These are phyloP conservation scores for Reutealis trisperma DNA, from an alignment of 345 rosid species.

Conservation along the genomic window DNA sequence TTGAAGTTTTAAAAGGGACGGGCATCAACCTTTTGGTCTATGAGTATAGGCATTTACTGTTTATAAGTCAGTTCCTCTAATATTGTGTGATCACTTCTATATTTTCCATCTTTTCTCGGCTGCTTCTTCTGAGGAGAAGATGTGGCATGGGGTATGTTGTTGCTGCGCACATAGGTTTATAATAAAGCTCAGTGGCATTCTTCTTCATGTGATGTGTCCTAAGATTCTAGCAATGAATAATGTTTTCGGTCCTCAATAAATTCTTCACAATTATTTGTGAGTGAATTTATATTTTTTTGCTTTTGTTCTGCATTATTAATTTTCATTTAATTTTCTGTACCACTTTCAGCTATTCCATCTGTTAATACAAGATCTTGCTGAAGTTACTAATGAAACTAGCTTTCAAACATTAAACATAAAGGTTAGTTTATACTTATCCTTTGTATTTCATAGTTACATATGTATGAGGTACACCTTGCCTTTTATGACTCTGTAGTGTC, in stretches of 20 bases:
- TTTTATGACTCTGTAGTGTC: background rate
- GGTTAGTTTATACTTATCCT: constrained; percentile 42
- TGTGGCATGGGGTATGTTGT: background rate
- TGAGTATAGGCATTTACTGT: background rate
- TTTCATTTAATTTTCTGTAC: constrained; percentile 13
- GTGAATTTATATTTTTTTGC: background rate
- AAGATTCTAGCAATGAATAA: background rate
- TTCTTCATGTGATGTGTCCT: background rate
- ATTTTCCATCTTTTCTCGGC: background rate
- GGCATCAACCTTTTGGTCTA: background rate
- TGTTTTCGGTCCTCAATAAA: background rate
- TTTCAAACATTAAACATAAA: constrained; percentile 38
- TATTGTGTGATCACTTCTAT: background rate
- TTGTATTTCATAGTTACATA: background rate
- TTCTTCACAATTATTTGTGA: background rate
- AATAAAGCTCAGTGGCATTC: background rate
- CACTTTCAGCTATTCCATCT: constrained; percentile 58
- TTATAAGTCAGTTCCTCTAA: too few relatives aligned
- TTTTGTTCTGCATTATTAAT: background rate
- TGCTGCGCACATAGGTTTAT: background rate
- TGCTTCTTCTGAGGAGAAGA: background rate
- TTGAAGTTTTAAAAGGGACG: background rate
- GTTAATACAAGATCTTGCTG: constrained; percentile 54
- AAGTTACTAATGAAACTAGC: constrained; percentile 30
- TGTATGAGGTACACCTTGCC: background rate